Conservation (phyloP, 495 filamentous ascomycete species). For the Tetracladium marchalianum region DNA sequence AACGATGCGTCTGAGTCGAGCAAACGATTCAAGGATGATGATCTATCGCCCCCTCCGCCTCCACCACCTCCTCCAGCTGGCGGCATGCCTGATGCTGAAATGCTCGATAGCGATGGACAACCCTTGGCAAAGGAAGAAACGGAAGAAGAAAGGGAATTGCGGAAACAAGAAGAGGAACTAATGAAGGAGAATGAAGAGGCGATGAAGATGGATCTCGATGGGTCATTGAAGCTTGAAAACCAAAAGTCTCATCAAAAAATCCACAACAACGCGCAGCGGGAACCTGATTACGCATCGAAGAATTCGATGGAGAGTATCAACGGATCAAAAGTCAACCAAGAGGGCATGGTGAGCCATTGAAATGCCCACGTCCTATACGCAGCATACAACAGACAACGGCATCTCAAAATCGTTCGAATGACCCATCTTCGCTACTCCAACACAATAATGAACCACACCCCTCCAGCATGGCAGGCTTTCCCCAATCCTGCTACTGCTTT, state of each 20-base stretch:
- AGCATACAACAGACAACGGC: not conserved
- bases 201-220: constrained; percentile 14
- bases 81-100: constrained; percentile 4
- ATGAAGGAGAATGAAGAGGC: constrained; percentile 21
- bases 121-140: constrained; percentile 7
- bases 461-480: too few species aligned
- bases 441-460: too few species aligned
- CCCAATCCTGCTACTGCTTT: not conserved
- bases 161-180: constrained; percentile 17
- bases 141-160: constrained; percentile 15
- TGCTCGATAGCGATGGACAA: not conserved
- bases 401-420: too few species aligned
- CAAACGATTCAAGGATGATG: constrained; percentile 40
- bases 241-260: not conserved
- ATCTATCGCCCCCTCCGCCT: constrained; percentile 13
- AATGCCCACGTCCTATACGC: not conserved
- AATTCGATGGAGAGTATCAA: too few species aligned
- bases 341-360: not conserved
- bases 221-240: not conserved
- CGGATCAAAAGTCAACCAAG: too few species aligned
- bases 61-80: constrained; percentile 18
- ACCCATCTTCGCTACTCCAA: too few species aligned
- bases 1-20: constrained; percentile 26
- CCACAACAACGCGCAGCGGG: too few species aligned
- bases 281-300: too few species aligned